Percentiles rank a stretch among this genome's conserved stretches.
Conservation (phyloP, 176 grass and related monocot genomes). For the Tillandsia fasciculata region DNA sequence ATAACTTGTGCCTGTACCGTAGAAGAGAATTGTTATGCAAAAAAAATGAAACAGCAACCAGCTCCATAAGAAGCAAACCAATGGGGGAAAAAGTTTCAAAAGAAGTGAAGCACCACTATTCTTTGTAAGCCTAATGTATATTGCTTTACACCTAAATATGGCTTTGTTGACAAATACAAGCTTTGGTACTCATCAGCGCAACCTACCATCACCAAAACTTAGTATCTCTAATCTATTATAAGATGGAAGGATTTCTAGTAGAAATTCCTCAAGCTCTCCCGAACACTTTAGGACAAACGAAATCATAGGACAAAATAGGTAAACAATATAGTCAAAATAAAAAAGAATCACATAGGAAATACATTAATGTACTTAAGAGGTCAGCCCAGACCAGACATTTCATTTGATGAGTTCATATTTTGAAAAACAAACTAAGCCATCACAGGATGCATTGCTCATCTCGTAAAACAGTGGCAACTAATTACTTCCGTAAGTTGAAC, state of each 20-base stretch:
- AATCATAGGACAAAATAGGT: too few species aligned
- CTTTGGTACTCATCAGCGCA: too few species aligned
- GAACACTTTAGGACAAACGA: too few species aligned
- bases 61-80: neutral
- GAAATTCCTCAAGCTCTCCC: too few species aligned
- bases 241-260: too few species aligned
- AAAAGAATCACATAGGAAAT: too few species aligned
- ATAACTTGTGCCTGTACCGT: slow-evolving; percentile 80
- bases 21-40: neutral
- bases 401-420: neutral
- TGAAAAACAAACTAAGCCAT: neutral
- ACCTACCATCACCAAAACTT: too few species aligned
- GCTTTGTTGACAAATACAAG: too few species aligned
- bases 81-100: neutral
- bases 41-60: neutral
- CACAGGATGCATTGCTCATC: neutral
- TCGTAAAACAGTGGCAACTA: slow-evolving; percentile 11
- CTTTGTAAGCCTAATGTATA: neutral
- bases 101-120: neutral
- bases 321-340: too few species aligned
- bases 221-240: too few species aligned
- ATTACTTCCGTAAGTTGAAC: slow-evolving; percentile 10
- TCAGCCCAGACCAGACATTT: neutral
- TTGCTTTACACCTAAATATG: neutral
- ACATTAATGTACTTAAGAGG: neutral